Conservation (phyloP, 768 basidiomycete genomes). For the Clitopilus hobsonii region DNA sequence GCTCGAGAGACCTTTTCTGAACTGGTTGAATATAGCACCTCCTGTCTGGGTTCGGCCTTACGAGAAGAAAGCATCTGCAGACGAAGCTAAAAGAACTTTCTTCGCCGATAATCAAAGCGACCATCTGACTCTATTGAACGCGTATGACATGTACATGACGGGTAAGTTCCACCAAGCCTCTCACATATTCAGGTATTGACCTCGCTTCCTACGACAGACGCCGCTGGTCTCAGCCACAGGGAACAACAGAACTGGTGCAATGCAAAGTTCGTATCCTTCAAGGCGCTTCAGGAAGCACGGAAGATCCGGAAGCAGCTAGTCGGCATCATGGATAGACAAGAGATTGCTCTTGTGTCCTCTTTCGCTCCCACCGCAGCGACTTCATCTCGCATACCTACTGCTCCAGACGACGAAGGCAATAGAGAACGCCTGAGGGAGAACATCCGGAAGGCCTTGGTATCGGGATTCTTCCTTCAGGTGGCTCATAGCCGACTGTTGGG, state of each 20-base stretch:
- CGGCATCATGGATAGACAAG: slow-evolving; percentile 87
- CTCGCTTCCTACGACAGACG: slow-evolving; percentile 77
- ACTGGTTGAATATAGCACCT: slow-evolving; percentile 52
- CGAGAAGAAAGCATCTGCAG: slow-evolving; percentile 84
- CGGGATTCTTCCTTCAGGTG: slow-evolving; percentile 97
- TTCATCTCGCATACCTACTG: too few relatives aligned
- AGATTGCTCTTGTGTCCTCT: slow-evolving; percentile 68
- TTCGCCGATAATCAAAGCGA: slow-evolving; percentile 92
- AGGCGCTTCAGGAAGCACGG: slow-evolving; percentile 85
- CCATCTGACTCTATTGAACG: slow-evolving; percentile 90
- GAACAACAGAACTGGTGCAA: slow-evolving; percentile 35
- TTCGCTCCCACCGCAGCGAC: too few relatives aligned
- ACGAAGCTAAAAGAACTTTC: slow-evolving; percentile 77
- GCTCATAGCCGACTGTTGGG: slow-evolving; percentile 82
- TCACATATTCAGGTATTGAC: too few relatives aligned
- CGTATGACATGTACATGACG: slow-evolving; percentile 94
- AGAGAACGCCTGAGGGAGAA: slow-evolving; percentile 66
- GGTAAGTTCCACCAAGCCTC: too few relatives aligned
- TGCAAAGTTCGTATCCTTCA: slow-evolving; percentile 80
- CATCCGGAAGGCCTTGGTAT: slow-evolving; percentile 79
- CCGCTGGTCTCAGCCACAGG: slow-evolving; percentile 47
- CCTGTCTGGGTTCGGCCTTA: slow-evolving; percentile 91
- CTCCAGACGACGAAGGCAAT: slow-evolving; percentile 23
- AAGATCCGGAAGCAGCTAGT: slow-evolving; percentile 89
- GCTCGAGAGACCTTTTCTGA: too few relatives aligned